Evolutionary conservation across 129 eudicot species (phyloP), one percentile per base, ranked within the genome.

Genomic region (Calendula officinalis): DNA sequence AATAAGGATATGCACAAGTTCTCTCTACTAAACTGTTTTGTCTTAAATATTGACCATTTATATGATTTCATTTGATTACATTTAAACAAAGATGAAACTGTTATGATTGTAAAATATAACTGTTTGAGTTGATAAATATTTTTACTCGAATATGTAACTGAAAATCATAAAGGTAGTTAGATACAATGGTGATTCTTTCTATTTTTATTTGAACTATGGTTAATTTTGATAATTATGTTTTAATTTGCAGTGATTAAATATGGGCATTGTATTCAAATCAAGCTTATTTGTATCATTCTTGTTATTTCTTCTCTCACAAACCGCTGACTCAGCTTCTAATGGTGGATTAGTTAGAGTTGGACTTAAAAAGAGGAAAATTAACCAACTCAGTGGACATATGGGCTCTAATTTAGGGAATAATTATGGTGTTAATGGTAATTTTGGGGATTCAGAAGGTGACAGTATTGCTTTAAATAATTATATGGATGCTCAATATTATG

Each of bases 401-500:
- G 79, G 67, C 33, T 59, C 57, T 16, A 59, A 50, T 35, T 33
- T 40, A 48, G 41, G 62, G 11, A n/a, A 51, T 36, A 62, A 63
- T 6, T 69, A 33, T 16, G 75, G 70, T 43, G 1, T 52, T 7
- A 47, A 13, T 68, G 64, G 45, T 34, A 44, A 56, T 60, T 50
- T 49, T 0, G 32, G 68, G 41, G 67, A 53, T 68, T 72, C 82
- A 4, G 69, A 42, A 10, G 1, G 50, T 35, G 89, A 83, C 8
- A 57, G 37, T 41, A 50, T 84, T 3, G 17, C 75, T 53, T 64
- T 84, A 64, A 73, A 63, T 41, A 84, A 84, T 62, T 84, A 80
- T 52, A 13, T 83, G 82, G 84, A 79, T 69, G 78, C 89, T 68
- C 89, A 83, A 62, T 83, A 79, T 66, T 80, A 64, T 73, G 90